Evolutionary conservation across 2,329 filamentous ascomycete species (phyloP).

Genomic region (Dichotomopilus funicola): DNA sequence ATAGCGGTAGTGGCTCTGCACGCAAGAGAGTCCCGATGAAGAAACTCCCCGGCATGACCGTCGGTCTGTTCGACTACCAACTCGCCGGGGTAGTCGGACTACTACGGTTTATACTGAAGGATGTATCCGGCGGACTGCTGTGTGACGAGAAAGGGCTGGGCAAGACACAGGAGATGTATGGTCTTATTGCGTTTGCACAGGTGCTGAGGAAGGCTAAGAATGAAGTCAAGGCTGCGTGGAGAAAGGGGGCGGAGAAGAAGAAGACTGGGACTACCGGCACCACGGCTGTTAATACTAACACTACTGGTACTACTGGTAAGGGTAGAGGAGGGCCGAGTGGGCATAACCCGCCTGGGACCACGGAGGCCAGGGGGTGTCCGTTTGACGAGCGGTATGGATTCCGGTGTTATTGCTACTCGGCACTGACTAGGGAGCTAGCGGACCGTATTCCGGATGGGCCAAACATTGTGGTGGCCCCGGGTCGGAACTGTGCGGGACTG

Average conservation of each 20-base stretch:
- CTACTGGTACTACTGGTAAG: background rate
- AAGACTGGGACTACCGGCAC: background rate
- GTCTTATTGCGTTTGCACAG: constrained; percentile 14
- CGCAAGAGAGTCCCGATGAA: constrained; percentile 18
- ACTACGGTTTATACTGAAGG: constrained; percentile 6
- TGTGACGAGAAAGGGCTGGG: constrained; percentile 22
- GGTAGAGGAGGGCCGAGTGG: background rate
- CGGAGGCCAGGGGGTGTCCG: constrained; percentile 10
- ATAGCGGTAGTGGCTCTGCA: background rate
- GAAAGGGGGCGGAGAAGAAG: background rate
- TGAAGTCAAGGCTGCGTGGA: constrained; percentile 15
- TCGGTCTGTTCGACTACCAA: constrained; percentile 24
- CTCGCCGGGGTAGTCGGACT: constrained; percentile 20
- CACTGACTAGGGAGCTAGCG: constrained; percentile 14
- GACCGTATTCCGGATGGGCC: constrained; percentile 17
- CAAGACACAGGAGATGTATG: constrained; percentile 23
- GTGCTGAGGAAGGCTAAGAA: constrained; percentile 13
- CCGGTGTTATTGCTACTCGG: constrained; percentile 20
- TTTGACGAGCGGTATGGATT: constrained; percentile 17
- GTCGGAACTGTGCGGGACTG: constrained; percentile 10
- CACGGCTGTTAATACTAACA: too few relatives aligned
- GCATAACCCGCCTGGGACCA: constrained; percentile 5
- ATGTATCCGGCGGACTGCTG: constrained; percentile 18
- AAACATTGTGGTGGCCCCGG: constrained; percentile 17
- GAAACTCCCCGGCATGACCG: constrained; percentile 17